Conservation (phyloP, 768 basidiomycete genomes). For the Leucocoprinus leucothites region DNA sequence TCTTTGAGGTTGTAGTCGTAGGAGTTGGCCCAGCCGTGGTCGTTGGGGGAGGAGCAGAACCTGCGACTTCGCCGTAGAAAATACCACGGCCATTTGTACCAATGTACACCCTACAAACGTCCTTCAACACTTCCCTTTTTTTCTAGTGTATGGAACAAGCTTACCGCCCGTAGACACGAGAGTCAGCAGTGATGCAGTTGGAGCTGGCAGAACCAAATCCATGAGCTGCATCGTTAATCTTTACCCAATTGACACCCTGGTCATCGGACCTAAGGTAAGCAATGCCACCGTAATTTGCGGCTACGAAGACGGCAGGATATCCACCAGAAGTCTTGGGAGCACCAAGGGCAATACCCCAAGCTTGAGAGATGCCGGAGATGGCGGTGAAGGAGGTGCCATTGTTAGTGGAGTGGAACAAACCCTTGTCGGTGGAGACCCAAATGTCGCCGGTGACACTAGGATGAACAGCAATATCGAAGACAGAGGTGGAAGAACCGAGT, state of each 20-base stretch:
- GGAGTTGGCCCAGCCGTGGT: constrained; percentile 22
- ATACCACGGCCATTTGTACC: constrained; percentile 61
- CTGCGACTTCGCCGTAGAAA: constrained; percentile 44
- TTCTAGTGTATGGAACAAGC: constrained; percentile 12
- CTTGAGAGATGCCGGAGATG: constrained; percentile 42
- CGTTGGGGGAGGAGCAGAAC: constrained; percentile 25
- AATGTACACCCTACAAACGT: constrained; percentile 46
- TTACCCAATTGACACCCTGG: constrained; percentile 51
- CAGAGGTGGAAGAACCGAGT: constrained; percentile 45
- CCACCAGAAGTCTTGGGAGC: constrained; percentile 44
- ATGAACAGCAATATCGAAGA: constrained; percentile 53
- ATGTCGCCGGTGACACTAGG: constrained; percentile 54
- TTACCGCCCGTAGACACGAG: constrained; percentile 52
- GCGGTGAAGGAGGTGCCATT: constrained; percentile 46
- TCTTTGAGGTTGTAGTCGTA: constrained; percentile 16
- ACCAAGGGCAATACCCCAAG: constrained; percentile 59
- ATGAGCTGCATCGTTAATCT: constrained; percentile 55
- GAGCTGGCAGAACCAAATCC: constrained; percentile 51
- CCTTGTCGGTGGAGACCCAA: constrained; percentile 60
- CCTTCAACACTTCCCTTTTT: background rate
- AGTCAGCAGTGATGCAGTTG: constrained; percentile 50
- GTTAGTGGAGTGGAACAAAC: constrained; percentile 56
- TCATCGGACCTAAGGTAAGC: constrained; percentile 60
- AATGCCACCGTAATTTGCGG: constrained; percentile 45
- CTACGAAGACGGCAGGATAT: constrained; percentile 54